Conservation (phyloP, 1,284 basidiomycete genomes). For the Pisolithus thermaeus region DNA sequence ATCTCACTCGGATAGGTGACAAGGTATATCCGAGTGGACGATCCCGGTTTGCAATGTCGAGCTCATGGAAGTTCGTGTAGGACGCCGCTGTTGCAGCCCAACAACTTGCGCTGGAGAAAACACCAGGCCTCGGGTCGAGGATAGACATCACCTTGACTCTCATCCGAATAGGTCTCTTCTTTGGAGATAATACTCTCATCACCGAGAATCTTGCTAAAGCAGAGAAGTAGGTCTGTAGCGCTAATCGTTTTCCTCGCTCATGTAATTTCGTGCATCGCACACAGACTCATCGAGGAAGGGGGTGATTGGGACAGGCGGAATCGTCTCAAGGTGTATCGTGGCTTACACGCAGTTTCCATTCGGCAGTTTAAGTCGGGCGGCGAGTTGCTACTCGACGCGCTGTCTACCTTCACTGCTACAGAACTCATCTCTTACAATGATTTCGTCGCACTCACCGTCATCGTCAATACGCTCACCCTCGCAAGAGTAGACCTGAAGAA, state of each 20-base stretch:
- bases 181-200: constrained; percentile 75
- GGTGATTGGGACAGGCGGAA: constrained; percentile 99
- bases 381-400: constrained; percentile 82
- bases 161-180: constrained; percentile 90
- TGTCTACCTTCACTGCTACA: constrained; percentile 92
- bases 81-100: constrained; percentile 77
- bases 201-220: constrained; percentile 74
- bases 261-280: not conserved
- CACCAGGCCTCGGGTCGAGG: constrained; percentile 85
- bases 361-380: constrained; percentile 73
- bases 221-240: constrained; percentile 53
- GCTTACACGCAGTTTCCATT: constrained; percentile 80
- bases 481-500: constrained; percentile 89
- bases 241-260: not conserved
- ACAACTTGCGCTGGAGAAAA: constrained; percentile 85
- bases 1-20: constrained; percentile 69
- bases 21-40: constrained; percentile 48
- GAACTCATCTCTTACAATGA: constrained; percentile 90
- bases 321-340: constrained; percentile 93
- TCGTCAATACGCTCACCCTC: constrained; percentile 74
- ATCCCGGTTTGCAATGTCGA: not conserved
- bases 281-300: constrained; percentile 87
- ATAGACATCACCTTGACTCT: constrained; percentile 92
- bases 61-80: constrained; percentile 27
- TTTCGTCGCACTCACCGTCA: constrained; percentile 84